A percentile compares a stretch with the other conserved stretches of the same genome.
Conservation (phyloP, 495 filamentous ascomycete genomes). For the Neurospora discreta region DNA sequence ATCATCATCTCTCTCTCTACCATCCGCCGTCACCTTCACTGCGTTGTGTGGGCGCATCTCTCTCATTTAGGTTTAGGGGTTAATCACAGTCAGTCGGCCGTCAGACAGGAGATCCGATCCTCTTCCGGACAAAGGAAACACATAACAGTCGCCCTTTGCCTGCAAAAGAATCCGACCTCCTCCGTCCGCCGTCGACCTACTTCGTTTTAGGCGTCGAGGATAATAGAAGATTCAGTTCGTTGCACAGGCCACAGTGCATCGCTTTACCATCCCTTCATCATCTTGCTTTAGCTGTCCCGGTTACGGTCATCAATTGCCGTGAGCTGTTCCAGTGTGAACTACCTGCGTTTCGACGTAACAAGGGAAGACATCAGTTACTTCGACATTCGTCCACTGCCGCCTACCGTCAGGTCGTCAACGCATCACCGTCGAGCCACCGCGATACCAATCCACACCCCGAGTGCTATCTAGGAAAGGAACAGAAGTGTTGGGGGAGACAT, state of each 20-base stretch:
- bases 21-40: constrained; percentile 1
- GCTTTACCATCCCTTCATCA: not conserved
- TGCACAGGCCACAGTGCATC: constrained; percentile 27
- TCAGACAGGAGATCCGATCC: constrained; percentile 20
- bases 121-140: constrained; percentile 21
- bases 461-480: constrained; percentile 23
- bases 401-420: constrained; percentile 5
- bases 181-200: constrained; percentile 23
- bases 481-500: constrained; percentile 79
- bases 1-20: not conserved
- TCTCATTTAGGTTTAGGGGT: constrained; percentile 26
- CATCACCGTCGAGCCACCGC: not conserved
- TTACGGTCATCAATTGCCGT: constrained; percentile 17
- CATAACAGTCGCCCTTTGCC: constrained; percentile 17
- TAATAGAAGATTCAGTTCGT: constrained; percentile 22
- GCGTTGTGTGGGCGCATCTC: constrained; percentile 31
- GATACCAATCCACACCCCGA: constrained; percentile 1
- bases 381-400: not conserved
- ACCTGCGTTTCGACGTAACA: not conserved
- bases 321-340: constrained; percentile 13
- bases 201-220: constrained; percentile 18
- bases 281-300: constrained; percentile 12
- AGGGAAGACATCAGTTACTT: not conserved
- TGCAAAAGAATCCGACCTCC: constrained; percentile 20
- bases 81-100: constrained; percentile 16